A percentile compares a stretch with the other conserved stretches of the same genome.
phyloP scores from a whole-genome alignment of 2,329 filamentous ascomycete species.

The Blastomyces parvus region DNA sequence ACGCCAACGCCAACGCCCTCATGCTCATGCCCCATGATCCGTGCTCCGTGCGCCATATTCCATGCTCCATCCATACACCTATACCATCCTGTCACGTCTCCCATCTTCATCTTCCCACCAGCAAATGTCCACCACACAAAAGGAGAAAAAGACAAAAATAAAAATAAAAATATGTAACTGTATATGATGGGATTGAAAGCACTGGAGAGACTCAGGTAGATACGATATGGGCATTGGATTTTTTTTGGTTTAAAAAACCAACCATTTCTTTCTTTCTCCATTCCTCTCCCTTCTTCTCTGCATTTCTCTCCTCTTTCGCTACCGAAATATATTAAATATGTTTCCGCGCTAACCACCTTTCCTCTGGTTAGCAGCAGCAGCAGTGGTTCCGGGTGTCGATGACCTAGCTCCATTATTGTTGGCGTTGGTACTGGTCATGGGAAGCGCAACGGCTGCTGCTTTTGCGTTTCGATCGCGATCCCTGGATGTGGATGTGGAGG shows the following conservation, averaged over 20 bases:
- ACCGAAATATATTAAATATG: not conserved
- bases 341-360: conserved; percentile 24
- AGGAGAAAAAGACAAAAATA: not conserved
- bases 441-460: conserved; percentile 12
- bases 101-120: no score
- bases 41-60: no score
- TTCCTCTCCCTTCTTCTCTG: not conserved
- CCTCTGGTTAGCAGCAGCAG: conserved; percentile 21
- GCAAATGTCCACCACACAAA: no score
- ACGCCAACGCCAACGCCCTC: no score
- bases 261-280: not conserved
- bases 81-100: no score
- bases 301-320: not conserved
- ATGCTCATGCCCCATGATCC: no score
- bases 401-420: conserved; percentile 16
- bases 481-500: not conserved
- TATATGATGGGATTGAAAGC: no score
- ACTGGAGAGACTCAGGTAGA: no score
- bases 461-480: conserved; percentile 15
- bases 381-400: conserved; percentile 16
- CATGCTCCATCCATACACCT: no score
- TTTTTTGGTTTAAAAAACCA: not conserved
- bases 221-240: not conserved
- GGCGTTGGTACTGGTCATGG: conserved; percentile 11
- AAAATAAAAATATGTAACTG: no score